Percentiles rank a stretch among this genome's conserved stretches.
These are phyloP conservation scores for Coemansia sp. DNA, from an alignment of 192 early-diverging fungal genomes.

Conservation along the genomic window DNA sequence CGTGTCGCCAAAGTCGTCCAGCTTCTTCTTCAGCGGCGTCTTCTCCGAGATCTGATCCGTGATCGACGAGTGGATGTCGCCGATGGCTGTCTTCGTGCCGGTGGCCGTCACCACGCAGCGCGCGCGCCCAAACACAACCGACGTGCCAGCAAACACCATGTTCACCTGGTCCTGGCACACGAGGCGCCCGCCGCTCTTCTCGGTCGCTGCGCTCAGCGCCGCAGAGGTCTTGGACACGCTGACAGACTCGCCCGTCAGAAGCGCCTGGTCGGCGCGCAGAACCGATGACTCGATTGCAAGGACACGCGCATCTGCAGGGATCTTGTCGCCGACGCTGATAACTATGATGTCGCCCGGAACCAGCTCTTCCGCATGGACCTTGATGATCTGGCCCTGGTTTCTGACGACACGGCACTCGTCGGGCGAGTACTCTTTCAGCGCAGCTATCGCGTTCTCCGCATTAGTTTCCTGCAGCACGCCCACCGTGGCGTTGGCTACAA, in stretches of 20 bases:
- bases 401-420: slow-evolving; percentile 93
- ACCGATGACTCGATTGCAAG: slow-evolving; percentile 76
- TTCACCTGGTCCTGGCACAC: slow-evolving; percentile 97
- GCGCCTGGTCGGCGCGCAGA: slow-evolving; percentile 92
- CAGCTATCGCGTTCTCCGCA: slow-evolving; percentile 97
- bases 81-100: slow-evolving; percentile 88
- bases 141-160: slow-evolving; percentile 96
- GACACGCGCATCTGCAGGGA: slow-evolving; percentile 93
- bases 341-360: slow-evolving; percentile 98
- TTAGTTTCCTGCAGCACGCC: slow-evolving; percentile 96
- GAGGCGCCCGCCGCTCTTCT: slow-evolving; percentile 32
- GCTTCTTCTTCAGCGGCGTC: slow-evolving; percentile 91
- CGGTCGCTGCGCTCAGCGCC: slow-evolving; percentile 34
- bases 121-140: slow-evolving; percentile 90
- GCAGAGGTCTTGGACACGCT: slow-evolving; percentile 82
- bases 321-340: slow-evolving; percentile 90
- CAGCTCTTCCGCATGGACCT: slow-evolving; percentile 73
- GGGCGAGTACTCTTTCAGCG: slow-evolving; percentile 93
- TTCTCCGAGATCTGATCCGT: slow-evolving; percentile 82
- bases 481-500: slow-evolving; percentile 97
- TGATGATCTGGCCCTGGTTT: slow-evolving; percentile 60
- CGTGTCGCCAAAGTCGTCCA: slow-evolving; percentile 94
- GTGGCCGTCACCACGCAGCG: slow-evolving; percentile 85
- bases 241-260: slow-evolving; percentile 94
- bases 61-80: slow-evolving; percentile 90